Evolutionary conservation across 306 rosid species (phyloP).

Genomic region (Casuarina glauca): DNA sequence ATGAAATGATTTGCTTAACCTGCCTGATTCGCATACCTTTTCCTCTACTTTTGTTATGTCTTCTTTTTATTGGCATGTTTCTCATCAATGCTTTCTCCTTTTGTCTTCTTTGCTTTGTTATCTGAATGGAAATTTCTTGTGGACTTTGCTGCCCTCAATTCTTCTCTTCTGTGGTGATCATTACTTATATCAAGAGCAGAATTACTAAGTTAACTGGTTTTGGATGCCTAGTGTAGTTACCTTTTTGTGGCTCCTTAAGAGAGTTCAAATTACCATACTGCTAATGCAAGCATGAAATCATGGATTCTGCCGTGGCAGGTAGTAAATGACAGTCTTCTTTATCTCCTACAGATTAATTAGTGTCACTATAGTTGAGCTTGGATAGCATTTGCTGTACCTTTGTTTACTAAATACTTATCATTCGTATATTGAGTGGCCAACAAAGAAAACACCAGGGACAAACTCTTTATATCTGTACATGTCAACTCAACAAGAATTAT

Average conservation of each 20-base stretch:
- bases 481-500: no score
- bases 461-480: no score
- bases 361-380: no score
- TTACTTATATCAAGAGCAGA: no score
- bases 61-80: neutral
- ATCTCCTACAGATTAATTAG: neutral
- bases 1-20: slow-evolving; percentile 16
- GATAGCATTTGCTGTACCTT: no score
- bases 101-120: neutral
- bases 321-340: no score
- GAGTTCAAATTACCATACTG: neutral
- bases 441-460: neutral
- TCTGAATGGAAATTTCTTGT: no score
- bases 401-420: neutral
- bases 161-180: neutral
- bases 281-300: neutral
- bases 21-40: neutral
- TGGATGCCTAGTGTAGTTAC: neutral
- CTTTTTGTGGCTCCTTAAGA: neutral
- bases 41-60: neutral
- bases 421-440: neutral
- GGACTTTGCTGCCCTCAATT: neutral
- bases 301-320: neutral
- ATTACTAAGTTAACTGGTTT: neutral
- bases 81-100: neutral